Evolutionary conservation across 768 basidiomycete species (phyloP).

Genomic region (Tremella yokohamensis): DNA sequence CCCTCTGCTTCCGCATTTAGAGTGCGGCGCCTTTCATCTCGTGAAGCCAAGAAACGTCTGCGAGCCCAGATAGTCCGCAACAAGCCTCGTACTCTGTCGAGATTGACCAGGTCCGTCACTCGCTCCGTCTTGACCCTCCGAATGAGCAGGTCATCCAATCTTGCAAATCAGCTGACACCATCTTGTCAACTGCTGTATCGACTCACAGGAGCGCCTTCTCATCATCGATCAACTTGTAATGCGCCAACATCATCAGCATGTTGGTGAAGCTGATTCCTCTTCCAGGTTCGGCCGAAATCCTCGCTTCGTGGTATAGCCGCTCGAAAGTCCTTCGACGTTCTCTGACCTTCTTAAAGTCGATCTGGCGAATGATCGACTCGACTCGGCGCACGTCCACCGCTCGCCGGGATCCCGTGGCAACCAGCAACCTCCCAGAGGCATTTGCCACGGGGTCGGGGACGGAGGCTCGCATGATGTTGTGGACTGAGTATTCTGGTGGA

Average conservation of each 20-base stretch:
- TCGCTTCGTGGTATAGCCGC: slow-evolving; percentile 81
- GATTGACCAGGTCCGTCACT: slow-evolving; percentile 76
- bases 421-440: slow-evolving; percentile 25
- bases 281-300: slow-evolving; percentile 65
- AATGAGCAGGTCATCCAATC: slow-evolving; percentile 73
- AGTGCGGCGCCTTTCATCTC: slow-evolving; percentile 27
- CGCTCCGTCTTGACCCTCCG: slow-evolving; percentile 72
- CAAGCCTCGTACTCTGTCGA: slow-evolving; percentile 77
- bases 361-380: slow-evolving; percentile 58
- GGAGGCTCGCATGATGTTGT: slow-evolving; percentile 60
- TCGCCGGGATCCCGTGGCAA: slow-evolving; percentile 33
- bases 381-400: slow-evolving; percentile 66
- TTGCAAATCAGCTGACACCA: slow-evolving; percentile 49
- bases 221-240: slow-evolving; percentile 88
- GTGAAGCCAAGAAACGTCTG: slow-evolving; percentile 58
- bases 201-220: slow-evolving; percentile 81
- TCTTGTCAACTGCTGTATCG: not conserved
- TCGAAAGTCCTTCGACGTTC: slow-evolving; percentile 68
- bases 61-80: slow-evolving; percentile 72
- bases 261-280: slow-evolving; percentile 84
- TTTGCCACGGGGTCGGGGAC: slow-evolving; percentile 38
- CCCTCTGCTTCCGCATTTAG: slow-evolving; percentile 26
- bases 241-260: slow-evolving; percentile 81
- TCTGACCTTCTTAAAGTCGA: slow-evolving; percentile 65
- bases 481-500: slow-evolving; percentile 64